phyloP scores from a whole-genome alignment of 257 asterid species.

The Marsdenia floribunda region DNA sequence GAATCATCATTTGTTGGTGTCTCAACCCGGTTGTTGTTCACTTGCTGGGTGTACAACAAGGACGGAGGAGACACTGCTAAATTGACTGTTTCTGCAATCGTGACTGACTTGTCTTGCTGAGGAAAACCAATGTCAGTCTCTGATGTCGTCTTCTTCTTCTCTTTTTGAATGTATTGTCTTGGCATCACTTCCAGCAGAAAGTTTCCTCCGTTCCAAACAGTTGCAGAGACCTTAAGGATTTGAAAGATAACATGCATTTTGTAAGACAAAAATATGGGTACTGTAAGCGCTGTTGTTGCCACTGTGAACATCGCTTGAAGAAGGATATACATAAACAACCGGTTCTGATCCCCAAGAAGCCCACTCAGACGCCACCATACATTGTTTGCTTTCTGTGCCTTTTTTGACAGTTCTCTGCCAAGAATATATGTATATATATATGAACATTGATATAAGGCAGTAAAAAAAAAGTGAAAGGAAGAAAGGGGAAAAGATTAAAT shows the following conservation, averaged over 20 bases:
- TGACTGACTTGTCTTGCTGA: slow-evolving; percentile 6
- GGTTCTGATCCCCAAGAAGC: slow-evolving; percentile 86
- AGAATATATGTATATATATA: no score
- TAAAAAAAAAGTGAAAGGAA: neutral
- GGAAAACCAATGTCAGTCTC: slow-evolving; percentile 42
- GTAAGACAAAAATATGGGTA: slow-evolving; percentile 87
- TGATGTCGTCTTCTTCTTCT: slow-evolving; percentile 63
- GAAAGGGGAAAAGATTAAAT: neutral
- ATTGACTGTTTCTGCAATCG: neutral
- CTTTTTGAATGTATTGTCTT: slow-evolving; percentile 71
- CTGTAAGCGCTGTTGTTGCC: slow-evolving; percentile 82
- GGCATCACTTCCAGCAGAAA: slow-evolving; percentile 96
- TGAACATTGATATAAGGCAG: no score
- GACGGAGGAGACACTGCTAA: slow-evolving; percentile 29
- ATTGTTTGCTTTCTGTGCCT: slow-evolving; percentile 91
- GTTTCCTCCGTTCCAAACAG: slow-evolving; percentile 93
- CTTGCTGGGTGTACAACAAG: neutral
- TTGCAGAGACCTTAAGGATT: slow-evolving; percentile 78
- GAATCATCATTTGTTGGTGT: slow-evolving; percentile 6
- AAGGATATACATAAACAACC: slow-evolving; percentile 81
- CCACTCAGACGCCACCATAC: slow-evolving; percentile 95
- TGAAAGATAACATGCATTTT: slow-evolving; percentile 63
- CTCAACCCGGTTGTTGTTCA: neutral
- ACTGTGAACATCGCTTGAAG: slow-evolving; percentile 82
- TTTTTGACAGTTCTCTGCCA: slow-evolving; percentile 79